Percentiles rank a stretch among this genome's conserved stretches.
Conservation (phyloP, 1,284 basidiomycete species). For the Ustilago crameri region DNA sequence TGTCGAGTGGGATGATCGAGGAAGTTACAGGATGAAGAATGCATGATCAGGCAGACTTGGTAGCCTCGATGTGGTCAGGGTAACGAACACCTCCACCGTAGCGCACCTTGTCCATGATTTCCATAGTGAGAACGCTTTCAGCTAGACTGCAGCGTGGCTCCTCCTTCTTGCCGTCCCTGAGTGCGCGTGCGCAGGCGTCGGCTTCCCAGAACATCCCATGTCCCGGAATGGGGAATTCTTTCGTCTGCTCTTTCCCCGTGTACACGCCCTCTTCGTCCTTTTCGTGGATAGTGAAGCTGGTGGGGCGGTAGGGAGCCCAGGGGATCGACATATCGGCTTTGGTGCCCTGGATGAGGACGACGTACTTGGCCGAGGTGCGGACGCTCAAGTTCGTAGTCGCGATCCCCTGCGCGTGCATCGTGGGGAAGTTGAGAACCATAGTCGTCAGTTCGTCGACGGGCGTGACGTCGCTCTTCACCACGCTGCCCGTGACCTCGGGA, state of each 20-base stretch:
- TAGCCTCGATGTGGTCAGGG: slow-evolving; percentile 39
- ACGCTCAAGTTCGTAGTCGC: slow-evolving; percentile 42
- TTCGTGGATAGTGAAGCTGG: slow-evolving; percentile 44
- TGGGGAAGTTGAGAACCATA: slow-evolving; percentile 79
- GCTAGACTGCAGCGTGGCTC: slow-evolving; percentile 78
- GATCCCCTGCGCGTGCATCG: slow-evolving; percentile 64
- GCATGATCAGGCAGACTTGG: neutral
- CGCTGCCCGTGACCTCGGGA: slow-evolving; percentile 71
- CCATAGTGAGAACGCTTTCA: slow-evolving; percentile 42
- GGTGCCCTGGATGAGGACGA: slow-evolving; percentile 51
- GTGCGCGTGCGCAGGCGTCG: slow-evolving; percentile 83
- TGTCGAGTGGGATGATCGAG: too few species aligned
- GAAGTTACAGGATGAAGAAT: neutral
- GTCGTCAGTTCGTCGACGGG: slow-evolving; percentile 82
- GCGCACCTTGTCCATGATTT: slow-evolving; percentile 57
- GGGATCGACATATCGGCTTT: slow-evolving; percentile 72
- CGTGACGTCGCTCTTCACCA: slow-evolving; percentile 79
- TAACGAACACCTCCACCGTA: slow-evolving; percentile 28
- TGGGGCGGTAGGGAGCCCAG: slow-evolving; percentile 74
- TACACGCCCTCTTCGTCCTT: slow-evolving; percentile 48
- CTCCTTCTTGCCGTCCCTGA: slow-evolving; percentile 80
- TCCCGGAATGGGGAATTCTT: slow-evolving; percentile 74
- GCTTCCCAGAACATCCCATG: slow-evolving; percentile 71
- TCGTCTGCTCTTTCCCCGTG: slow-evolving; percentile 51
- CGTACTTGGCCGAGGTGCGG: slow-evolving; percentile 12